Evolutionary conservation across 768 basidiomycete species (phyloP).

Genomic region (Auriscalpium vulgare): DNA sequence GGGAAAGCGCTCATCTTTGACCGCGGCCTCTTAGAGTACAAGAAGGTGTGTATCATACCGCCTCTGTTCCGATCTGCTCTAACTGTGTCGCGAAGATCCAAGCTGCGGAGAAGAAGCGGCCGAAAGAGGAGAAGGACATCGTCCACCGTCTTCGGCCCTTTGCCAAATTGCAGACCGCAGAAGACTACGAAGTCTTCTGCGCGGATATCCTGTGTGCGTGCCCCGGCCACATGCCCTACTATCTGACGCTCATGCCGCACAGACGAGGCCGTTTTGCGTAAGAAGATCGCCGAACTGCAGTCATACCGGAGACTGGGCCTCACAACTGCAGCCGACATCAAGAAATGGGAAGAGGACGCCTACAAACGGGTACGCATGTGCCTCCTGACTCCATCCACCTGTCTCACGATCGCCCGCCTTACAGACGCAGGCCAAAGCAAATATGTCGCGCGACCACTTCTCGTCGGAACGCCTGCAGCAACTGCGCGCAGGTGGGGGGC

Average conservation of each 20-base stretch:
- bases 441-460: constrained; percentile 47
- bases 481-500: constrained; percentile 36
- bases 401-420: constrained; percentile 4
- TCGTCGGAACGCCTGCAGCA: constrained; percentile 44
- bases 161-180: constrained; percentile 80
- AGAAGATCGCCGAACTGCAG: constrained; percentile 86
- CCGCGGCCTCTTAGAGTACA: constrained; percentile 85
- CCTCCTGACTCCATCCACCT: not conserved
- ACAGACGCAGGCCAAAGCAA: constrained; percentile 61
- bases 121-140: constrained; percentile 88
- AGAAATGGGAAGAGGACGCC: constrained; percentile 76
- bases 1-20: constrained; percentile 88
- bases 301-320: constrained; percentile 84
- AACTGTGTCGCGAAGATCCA: constrained; percentile 53
- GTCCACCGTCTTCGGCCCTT: constrained; percentile 85
- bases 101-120: constrained; percentile 84
- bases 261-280: constrained; percentile 87
- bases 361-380: constrained; percentile 54
- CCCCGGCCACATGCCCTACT: too few species aligned
- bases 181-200: constrained; percentile 84
- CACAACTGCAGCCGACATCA: constrained; percentile 78
- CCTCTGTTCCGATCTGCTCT: constrained; percentile 3
- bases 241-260: not conserved
- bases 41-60: constrained; percentile 55
- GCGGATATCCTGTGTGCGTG: constrained; percentile 84